Evolutionary conservation across 2,329 filamentous ascomycete genomes (phyloP), one percentile per base, ranked within the genome.

Genomic region (Microsporum audouinii): DNA sequence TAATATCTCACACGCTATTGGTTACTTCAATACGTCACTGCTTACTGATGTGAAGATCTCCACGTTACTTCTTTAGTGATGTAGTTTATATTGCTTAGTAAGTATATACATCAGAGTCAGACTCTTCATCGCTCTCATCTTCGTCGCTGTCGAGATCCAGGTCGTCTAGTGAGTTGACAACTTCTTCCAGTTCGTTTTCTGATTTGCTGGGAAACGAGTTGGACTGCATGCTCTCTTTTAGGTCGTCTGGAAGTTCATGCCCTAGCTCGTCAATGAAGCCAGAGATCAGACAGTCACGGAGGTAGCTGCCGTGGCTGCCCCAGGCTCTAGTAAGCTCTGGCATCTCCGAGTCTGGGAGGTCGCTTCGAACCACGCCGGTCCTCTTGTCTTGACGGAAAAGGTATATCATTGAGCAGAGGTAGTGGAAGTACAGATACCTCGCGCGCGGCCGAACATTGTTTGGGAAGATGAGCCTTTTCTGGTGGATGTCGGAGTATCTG

Each of bases 361-460:
- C 53, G 3, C 6, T 17, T 29, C 38, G 38, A 5, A 38, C 10
- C 4, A 57, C 29, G 14, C 53, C 53, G 23, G 12, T 38, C 2
- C 12, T 14, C 36, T 38, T 38, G 3, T 4, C 3, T 5, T 31
- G 2, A 12, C 33, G 17, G 10, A 17, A 38, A 29, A 10, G 31
- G 12, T 6, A 34, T 29, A 38, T 23, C 57, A 59, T 45, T 5
- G 57, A 39, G 2, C 49, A 8, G 1, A 59, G 12, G n/a, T 29
- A 59, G 31, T 59, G 57, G 29, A 59, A 59, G 23, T 59, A 59
- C 1, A 59, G 17, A 27, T 59, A 59, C 3, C 57, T 7, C 8
- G 57, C 57, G 6, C 57, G 57, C 6, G 57, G 57, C 23, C 41
- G 38, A 10, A 14, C 29, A 27, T 34, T n/a, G 6, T 6, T 59